Conservation (phyloP, 768 basidiomycete genomes). For the Rhizopogon salebrosus region DNA sequence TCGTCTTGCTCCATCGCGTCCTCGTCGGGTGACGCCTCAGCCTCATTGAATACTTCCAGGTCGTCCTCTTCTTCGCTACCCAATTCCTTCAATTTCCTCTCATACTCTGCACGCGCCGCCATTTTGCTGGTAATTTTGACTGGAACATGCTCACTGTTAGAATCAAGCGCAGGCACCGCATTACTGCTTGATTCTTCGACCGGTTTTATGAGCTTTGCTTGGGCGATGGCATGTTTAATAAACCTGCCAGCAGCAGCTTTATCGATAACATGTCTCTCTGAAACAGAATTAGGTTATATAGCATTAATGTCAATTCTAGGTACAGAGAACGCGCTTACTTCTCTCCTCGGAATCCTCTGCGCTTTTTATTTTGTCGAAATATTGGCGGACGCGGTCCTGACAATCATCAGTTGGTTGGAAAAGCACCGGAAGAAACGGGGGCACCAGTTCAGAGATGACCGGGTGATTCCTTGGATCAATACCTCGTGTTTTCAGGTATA, state of each 20-base stretch:
- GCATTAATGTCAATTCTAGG: not conserved
- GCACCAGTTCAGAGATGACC: conserved; percentile 55
- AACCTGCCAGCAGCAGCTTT: conserved; percentile 77
- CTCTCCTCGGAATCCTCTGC: conserved; percentile 66
- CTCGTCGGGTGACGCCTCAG: conserved; percentile 5
- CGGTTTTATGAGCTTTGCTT: conserved; percentile 40
- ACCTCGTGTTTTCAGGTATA: conserved; percentile 77
- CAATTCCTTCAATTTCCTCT: conserved; percentile 45
- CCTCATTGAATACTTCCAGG: conserved; percentile 31
- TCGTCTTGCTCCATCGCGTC: conserved; percentile 6
- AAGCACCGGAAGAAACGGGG: not conserved
- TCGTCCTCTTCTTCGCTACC: conserved; percentile 38
- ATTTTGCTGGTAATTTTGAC: conserved; percentile 68
- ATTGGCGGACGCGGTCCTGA: conserved; percentile 70
- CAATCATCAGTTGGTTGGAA: not conserved
- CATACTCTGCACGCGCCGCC: conserved; percentile 61
- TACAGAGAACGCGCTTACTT: conserved; percentile 6
- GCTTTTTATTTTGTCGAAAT: conserved; percentile 77
- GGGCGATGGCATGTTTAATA: conserved; percentile 78
- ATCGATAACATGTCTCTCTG: conserved; percentile 53
- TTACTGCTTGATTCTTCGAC: conserved; percentile 25
- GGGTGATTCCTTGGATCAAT: conserved; percentile 77
- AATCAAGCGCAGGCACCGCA: not conserved
- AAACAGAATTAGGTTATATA: not conserved
- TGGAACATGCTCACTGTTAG: conserved; percentile 32